Evolutionary conservation across 2,329 filamentous ascomycete species (phyloP).

Genomic region (Aspergillus arachidicola): DNA sequence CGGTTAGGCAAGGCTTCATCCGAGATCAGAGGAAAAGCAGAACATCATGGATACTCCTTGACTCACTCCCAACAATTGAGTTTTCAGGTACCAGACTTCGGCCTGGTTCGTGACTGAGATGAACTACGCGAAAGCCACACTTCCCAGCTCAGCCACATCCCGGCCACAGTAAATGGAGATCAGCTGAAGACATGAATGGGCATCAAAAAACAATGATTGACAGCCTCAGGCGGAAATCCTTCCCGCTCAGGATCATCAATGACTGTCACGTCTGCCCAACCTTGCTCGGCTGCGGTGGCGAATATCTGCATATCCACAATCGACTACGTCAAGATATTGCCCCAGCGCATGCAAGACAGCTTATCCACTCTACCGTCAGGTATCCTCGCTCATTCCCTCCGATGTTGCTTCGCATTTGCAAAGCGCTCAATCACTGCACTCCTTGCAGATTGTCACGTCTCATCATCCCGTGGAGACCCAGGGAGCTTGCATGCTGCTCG

Average conservation of each 20-base stretch:
- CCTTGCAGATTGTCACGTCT: background rate
- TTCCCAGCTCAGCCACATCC: slow-evolving; percentile 16
- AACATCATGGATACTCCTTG: background rate
- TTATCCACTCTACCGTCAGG: background rate
- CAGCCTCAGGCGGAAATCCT: slow-evolving; percentile 1
- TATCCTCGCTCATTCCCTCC: background rate
- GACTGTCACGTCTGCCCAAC: background rate
- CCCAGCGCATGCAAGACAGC: background rate
- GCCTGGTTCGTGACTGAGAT: slow-evolving; percentile 3
- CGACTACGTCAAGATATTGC: background rate
- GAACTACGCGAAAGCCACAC: slow-evolving; percentile 12
- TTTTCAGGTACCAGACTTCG: background rate
- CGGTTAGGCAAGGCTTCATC: slow-evolving; percentile 2
- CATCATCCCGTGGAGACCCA: background rate
- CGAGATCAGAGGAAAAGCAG: background rate
- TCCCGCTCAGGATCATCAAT: background rate
- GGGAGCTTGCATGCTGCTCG: background rate
- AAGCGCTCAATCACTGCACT: background rate
- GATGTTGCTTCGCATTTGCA: background rate
- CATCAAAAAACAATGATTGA: slow-evolving; percentile 3
- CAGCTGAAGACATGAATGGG: background rate
- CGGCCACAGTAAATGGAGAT: slow-evolving; percentile 1
- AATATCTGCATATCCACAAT: background rate
- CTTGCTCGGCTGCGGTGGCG: background rate
- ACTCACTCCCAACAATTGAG: background rate